phyloP scores from a whole-genome alignment of 2,329 filamentous ascomycete genomes.

The Rhynchosporium graminicola region DNA sequence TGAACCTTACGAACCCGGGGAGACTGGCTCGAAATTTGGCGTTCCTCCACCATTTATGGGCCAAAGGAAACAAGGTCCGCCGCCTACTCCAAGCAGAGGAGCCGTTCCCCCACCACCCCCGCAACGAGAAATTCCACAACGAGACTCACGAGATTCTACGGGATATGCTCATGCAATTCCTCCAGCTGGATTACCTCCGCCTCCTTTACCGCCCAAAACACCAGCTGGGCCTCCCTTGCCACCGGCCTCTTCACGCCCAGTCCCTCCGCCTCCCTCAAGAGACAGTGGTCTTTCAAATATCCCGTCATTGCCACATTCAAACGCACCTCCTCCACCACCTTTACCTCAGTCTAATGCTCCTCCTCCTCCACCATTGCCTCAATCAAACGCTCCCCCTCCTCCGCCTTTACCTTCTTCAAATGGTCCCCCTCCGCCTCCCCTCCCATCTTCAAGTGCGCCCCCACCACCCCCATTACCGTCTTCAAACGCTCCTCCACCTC shows the following conservation, averaged over 20 bases:
- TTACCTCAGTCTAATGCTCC: constrained; percentile 39
- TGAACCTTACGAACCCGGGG: constrained; percentile 56
- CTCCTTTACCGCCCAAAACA: constrained; percentile 48
- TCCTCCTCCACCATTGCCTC: constrained; percentile 42
- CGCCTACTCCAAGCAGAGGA: constrained; percentile 72
- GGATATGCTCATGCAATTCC: constrained; percentile 44
- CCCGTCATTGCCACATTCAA: constrained; percentile 42
- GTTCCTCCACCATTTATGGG: constrained; percentile 81
- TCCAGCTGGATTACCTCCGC: constrained; percentile 41
- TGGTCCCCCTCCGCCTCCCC: constrained; percentile 49
- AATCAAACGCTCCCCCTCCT: constrained; percentile 41
- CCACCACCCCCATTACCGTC: constrained; percentile 45
- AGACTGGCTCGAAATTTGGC: constrained; percentile 58
- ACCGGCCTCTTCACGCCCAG: constrained; percentile 52
- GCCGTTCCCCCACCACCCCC: constrained; percentile 71
- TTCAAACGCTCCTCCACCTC: constrained; percentile 42
- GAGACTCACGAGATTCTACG: constrained; percentile 43
- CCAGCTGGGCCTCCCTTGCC: constrained; percentile 51
- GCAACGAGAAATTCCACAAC: constrained; percentile 51
- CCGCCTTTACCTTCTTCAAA: constrained; percentile 43
- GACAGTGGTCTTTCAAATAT: constrained; percentile 36
- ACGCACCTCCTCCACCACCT: constrained; percentile 47
- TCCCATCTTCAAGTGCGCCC: constrained; percentile 43
- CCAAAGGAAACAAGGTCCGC: constrained; percentile 64
- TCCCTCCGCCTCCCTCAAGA: constrained; percentile 53